phyloP scores from a whole-genome alignment of 225 moss, liverwort and hornwort species.

The Neckera pumila region DNA sequence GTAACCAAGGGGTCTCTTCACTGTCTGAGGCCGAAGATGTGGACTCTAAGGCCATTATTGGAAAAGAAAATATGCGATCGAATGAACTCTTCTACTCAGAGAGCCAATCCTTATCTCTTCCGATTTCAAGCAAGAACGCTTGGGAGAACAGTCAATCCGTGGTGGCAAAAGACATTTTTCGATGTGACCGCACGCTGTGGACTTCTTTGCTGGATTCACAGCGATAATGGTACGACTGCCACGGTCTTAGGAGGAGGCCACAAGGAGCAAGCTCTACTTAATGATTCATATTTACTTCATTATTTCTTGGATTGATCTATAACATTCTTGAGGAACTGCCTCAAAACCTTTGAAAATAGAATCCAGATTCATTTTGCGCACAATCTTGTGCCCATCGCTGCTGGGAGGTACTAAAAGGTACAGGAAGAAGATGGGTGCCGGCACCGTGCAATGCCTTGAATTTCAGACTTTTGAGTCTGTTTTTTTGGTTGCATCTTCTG shows the following conservation, averaged over 20 bases:
- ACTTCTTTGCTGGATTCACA: background rate
- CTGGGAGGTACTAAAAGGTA: no score
- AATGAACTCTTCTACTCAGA: background rate
- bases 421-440: background rate
- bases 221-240: background rate
- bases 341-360: background rate
- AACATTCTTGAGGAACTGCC: background rate
- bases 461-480: background rate
- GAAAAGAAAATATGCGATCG: background rate
- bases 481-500: background rate
- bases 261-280: background rate
- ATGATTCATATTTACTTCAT: background rate
- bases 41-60: background rate
- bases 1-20: background rate
- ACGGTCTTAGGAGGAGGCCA: background rate
- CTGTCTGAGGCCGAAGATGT: background rate
- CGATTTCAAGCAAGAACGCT: background rate
- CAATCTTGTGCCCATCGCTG: background rate
- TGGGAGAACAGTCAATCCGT: background rate
- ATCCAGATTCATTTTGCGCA: background rate
- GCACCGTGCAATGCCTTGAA: background rate
- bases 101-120: background rate
- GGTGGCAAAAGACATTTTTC: background rate
- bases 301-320: background rate
- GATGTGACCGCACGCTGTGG: background rate